Evolutionary conservation across 495 filamentous ascomycete genomes (phyloP).

Genomic region (Glonium stellatum): DNA sequence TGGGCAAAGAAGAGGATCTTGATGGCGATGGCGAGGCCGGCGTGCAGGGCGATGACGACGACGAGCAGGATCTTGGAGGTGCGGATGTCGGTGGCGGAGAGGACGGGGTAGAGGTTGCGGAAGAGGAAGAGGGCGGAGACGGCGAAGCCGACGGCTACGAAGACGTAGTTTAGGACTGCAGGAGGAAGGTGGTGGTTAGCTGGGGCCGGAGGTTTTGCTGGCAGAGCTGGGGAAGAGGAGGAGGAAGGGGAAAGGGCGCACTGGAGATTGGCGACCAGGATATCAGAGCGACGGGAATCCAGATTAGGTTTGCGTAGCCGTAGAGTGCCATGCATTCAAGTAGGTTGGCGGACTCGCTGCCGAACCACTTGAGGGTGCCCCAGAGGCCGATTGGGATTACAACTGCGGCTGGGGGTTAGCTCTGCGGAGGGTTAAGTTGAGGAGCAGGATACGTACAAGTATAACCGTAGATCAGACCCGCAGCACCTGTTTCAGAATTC

Average conservation of each 20-base stretch:
- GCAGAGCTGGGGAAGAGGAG: neutral
- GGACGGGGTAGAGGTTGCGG: slow-evolving; percentile 85
- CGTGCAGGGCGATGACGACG: slow-evolving; percentile 75
- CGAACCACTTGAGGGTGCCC: slow-evolving; percentile 89
- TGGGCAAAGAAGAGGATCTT: slow-evolving; percentile 91
- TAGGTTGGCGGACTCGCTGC: slow-evolving; percentile 76
- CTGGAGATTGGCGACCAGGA: slow-evolving; percentile 73
- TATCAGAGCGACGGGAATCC: slow-evolving; percentile 90
- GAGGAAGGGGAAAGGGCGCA: slow-evolving; percentile 18
- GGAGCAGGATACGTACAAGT: slow-evolving; percentile 38
- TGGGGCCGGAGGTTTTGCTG: neutral
- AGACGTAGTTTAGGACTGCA: slow-evolving; percentile 77
- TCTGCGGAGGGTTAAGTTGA: neutral
- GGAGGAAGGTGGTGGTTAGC: neutral
- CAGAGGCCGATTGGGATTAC: slow-evolving; percentile 78
- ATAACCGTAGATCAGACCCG: slow-evolving; percentile 90
- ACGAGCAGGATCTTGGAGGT: slow-evolving; percentile 82
- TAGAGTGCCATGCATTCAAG: slow-evolving; percentile 92
- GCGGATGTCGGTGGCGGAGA: slow-evolving; percentile 86
- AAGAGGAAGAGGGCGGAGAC: slow-evolving; percentile 80
- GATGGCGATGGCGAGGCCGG: slow-evolving; percentile 82
- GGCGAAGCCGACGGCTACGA: slow-evolving; percentile 84
- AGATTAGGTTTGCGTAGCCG: slow-evolving; percentile 90
- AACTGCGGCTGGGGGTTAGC: slow-evolving; percentile 29
- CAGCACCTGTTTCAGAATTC: slow-evolving; percentile 47